Conservation (phyloP, 1,139 yeast species). For the Nakaseomyces kungkrabaensis region DNA sequence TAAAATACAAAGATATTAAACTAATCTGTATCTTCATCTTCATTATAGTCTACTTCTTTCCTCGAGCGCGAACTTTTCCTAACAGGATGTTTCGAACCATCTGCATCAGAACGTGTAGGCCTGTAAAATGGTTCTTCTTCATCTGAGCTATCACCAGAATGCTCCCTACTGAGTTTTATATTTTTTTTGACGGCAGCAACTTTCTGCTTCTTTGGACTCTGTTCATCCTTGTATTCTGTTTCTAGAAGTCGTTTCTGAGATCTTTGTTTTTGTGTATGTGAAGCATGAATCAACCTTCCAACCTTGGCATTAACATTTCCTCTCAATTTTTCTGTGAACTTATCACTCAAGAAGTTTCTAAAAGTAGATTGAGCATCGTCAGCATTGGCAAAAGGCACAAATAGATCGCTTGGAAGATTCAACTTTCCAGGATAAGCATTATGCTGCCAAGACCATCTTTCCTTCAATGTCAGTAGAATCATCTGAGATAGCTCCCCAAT, state of each 20-base stretch:
- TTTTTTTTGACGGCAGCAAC: not conserved
- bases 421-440: slow-evolving; percentile 77
- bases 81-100: slow-evolving; percentile 18
- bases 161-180: not conserved
- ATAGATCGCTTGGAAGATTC: slow-evolving; percentile 56
- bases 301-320: slow-evolving; percentile 24
- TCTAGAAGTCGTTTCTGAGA: slow-evolving; percentile 25
- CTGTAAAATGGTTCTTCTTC: slow-evolving; percentile 2
- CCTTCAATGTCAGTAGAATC: slow-evolving; percentile 49
- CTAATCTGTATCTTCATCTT: slow-evolving; percentile 15
- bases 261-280: slow-evolving; percentile 26
- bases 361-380: slow-evolving; percentile 31
- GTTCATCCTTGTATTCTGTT: slow-evolving; percentile 15
- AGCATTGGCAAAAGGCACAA: slow-evolving; percentile 40
- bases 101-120: slow-evolving; percentile 5
- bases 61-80: slow-evolving; percentile 39
- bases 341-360: slow-evolving; percentile 20
- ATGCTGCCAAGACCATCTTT: slow-evolving; percentile 54
- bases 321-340: slow-evolving; percentile 14
- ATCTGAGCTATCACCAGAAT: not conserved
- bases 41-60: slow-evolving; percentile 36
- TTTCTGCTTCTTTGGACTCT: slow-evolving; percentile 3
- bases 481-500: slow-evolving; percentile 69
- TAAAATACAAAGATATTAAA: not conserved
- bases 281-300: slow-evolving; percentile 19